These are phyloP conservation scores for Trichomonas gallinae DNA, from an alignment of 208 protist species.

Conservation along the genomic window DNA sequence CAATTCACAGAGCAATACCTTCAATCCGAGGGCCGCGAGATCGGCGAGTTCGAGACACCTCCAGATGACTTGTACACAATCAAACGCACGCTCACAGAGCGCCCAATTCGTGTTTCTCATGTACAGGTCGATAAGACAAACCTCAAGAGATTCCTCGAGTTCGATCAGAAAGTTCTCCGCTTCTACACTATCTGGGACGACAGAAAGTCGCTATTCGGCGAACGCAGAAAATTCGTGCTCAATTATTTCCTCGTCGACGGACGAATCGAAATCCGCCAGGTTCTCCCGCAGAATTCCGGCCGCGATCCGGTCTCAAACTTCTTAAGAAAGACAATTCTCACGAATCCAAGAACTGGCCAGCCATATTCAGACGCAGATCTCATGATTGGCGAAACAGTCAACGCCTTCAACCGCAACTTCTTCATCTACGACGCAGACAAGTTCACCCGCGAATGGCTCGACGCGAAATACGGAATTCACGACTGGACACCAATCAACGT, in stretches of 20 bases:
- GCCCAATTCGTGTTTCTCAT: neutral
- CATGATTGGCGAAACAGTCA: slow-evolving; percentile 55
- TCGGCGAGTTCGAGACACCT: neutral
- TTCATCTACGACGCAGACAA: slow-evolving; percentile 75
- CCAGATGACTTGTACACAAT: neutral
- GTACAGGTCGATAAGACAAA: neutral
- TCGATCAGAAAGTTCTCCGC: slow-evolving; percentile 70
- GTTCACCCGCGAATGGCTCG: slow-evolving; percentile 68
- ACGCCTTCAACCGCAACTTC: slow-evolving; percentile 64
- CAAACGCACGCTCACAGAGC: neutral
- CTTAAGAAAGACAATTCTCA: slow-evolving; percentile 60
- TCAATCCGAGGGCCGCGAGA: neutral
- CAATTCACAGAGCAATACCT: neutral
- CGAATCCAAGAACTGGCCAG: slow-evolving; percentile 38
- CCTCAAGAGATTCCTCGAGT: slow-evolving; percentile 50
- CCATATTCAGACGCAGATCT: neutral
- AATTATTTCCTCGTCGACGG: slow-evolving; percentile 81
- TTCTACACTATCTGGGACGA: slow-evolving; percentile 81
- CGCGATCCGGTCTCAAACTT: slow-evolving; percentile 72
- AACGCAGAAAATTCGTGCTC: slow-evolving; percentile 65
- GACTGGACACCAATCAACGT: neutral
- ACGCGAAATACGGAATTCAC: slow-evolving; percentile 22
- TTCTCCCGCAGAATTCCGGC: slow-evolving; percentile 63
- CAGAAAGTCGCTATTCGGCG: slow-evolving; percentile 55
- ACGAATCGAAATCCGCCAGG: slow-evolving; percentile 70